Evolutionary conservation across 2,329 filamentous ascomycete species (phyloP), one percentile per base, ranked within the genome.

Genomic region (Fusarium oxysporum): DNA sequence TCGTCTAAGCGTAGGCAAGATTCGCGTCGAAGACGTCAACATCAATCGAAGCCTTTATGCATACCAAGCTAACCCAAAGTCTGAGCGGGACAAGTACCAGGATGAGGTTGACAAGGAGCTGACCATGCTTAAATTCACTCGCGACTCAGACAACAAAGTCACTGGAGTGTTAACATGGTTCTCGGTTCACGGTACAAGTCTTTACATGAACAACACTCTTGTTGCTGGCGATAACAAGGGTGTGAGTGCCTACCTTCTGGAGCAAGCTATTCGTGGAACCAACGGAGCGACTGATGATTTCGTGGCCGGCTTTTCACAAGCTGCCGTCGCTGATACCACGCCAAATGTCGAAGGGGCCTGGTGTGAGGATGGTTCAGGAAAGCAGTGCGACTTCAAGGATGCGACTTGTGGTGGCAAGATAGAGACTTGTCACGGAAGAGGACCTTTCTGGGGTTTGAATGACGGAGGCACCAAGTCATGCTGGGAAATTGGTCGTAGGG

Each of bases 41-140:
- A 67, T 67, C 8, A 67, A 67, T 8, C 56, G 64, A 32, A 67
- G 64, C 25, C 62, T 66, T 0, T 67, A 51, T 11, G 64, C 64
- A 0, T 67, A 67, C 2, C 62, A 60, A 1, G n/a, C 56, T 0
- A 67, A 67, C 8, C 62, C 64, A 0, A 47, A 33, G 3, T 67
- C 64, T 1, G 64, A 67, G 23, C 17, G 64, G 1, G 41, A 50
- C 3, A 44, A 40, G 9, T 67, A 67, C 4, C 14, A 51, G 5
- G 64, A 67, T 7, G 64, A 67, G 0, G 64, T 67, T 1, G 64
- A 67, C 2, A 67, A 67, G 9, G 64, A 67, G 19, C 23, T 67
- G 9, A 67, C 64, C 3, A 67, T 67, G 64, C 44, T 67, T 3
- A 67, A 37, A 2, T 67, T 67, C 12, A 67, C 51, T 0, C 62